Base-by-base conservation (phyloP, 2,329 filamentous ascomycete species). In the Fusarium staphyleae region DNA sequence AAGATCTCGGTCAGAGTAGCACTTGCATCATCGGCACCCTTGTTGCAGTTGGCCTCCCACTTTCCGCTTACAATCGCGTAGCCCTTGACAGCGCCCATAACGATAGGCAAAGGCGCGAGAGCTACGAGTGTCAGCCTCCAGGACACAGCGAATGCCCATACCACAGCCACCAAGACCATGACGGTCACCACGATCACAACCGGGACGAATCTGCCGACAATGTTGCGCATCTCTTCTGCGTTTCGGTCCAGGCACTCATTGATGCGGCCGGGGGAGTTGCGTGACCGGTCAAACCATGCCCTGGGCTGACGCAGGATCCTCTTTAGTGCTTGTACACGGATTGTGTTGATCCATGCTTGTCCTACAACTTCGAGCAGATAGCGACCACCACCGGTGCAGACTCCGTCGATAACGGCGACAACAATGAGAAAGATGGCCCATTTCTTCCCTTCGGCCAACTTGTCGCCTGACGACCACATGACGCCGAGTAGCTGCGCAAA, bases 91-190 rank as follows among this genome's bases (percentile, higher is more conserved):
- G 89, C 80, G 1, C 72, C 78, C 47, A 89, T 84, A 36, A 96
- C 80, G 11, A 90, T 74, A 0, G 91, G 91, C 0, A 83, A 78
- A 37, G 85, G 85, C 0, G 85, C 81, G 6, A 97, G 75, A 1
- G 88, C 84, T 12, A 96, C 88, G 0, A 96, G 77, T 0, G 91
- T 90, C 24, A 97, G 77, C 67, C 88, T 88, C 91, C 92, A 96
- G 36, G 87, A 87, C 24, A 89, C 82, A 1, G 79, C 70, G 13
- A 96, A 71, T 4, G 90, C 87, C 93, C 92, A 97, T 2, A 82
- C 66, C 6, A 95, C 66, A 0, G 90, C 86, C n/a, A 88, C 81
- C 0, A 75, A 50, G 14, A 90, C 79, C 81, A 96, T 93, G 44
- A 85, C 73, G 0, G 78, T 68, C 3, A 89, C 86, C 9, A 88